Evolutionary conservation across 1,284 basidiomycete genomes (phyloP).

Genomic region (Athelia sp.): DNA sequence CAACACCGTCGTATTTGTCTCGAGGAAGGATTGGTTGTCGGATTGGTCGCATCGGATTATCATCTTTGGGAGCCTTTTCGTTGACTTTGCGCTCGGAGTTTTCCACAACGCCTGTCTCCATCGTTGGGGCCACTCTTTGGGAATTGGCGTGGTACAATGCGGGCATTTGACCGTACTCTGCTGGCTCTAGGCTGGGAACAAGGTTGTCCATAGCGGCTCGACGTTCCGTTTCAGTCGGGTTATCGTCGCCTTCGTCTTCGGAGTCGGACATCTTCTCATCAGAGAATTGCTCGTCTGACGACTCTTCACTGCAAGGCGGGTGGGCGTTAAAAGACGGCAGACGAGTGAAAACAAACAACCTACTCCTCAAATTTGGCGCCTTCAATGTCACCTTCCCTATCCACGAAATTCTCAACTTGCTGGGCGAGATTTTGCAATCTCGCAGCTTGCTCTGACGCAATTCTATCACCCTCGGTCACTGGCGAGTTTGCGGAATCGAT

Average conservation of each 20-base stretch:
- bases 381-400: constrained; percentile 81
- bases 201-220: constrained; percentile 66
- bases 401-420: constrained; percentile 84
- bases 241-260: constrained; percentile 34
- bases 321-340: constrained; percentile 6
- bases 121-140: constrained; percentile 52
- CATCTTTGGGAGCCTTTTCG: constrained; percentile 8
- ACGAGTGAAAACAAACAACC: constrained; percentile 23
- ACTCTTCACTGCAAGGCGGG: constrained; percentile 42
- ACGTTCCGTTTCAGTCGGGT: constrained; percentile 31
- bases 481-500: constrained; percentile 32
- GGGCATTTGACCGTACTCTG: constrained; percentile 81
- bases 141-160: constrained; percentile 62
- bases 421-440: constrained; percentile 72
- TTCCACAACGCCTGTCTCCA: constrained; percentile 37
- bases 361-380: constrained; percentile 89
- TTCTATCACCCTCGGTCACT: constrained; percentile 39
- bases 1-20: constrained; percentile 78
- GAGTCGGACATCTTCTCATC: constrained; percentile 37
- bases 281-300: constrained; percentile 50
- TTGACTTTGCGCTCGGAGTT: constrained; percentile 5
- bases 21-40: constrained; percentile 75
- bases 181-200: constrained; percentile 62
- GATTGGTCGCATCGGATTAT: constrained; percentile 34
- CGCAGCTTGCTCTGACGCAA: constrained; percentile 60